Evolutionary conservation across 768 basidiomycete genomes (phyloP).

Genomic region (Austroboletus festivus): DNA sequence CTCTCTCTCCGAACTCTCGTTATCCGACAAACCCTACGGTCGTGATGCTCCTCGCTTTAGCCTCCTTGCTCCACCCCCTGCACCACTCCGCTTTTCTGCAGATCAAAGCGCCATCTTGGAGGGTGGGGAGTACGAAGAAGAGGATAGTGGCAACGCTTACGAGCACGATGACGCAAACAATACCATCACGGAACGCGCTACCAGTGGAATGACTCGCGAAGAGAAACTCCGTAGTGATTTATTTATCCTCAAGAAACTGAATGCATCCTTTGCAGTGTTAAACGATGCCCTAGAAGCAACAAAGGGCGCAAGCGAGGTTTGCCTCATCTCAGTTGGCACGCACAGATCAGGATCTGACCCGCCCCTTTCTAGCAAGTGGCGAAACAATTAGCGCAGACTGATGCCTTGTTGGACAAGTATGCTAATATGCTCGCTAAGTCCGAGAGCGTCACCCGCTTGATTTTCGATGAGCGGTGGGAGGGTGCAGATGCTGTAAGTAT

Average conservation of each 20-base stretch:
- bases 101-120: constrained; percentile 27
- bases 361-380: constrained; percentile 51
- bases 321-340: constrained; percentile 15
- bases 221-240: constrained; percentile 75
- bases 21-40: constrained; percentile 33
- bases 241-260: constrained; percentile 69
- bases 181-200: constrained; percentile 23
- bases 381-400: constrained; percentile 64
- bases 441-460: constrained; percentile 61
- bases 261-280: constrained; percentile 63
- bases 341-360: not conserved
- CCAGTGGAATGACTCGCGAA: constrained; percentile 46
- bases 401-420: constrained; percentile 74
- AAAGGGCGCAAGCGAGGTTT: constrained; percentile 68
- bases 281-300: constrained; percentile 65
- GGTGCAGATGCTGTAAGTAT: constrained; percentile 72
- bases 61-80: constrained; percentile 30
- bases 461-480: constrained; percentile 75
- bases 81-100: constrained; percentile 11
- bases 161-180: constrained; percentile 17
- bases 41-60: constrained; percentile 34
- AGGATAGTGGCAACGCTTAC: constrained; percentile 6
- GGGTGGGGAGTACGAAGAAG: constrained; percentile 21
- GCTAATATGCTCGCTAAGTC: constrained; percentile 65
- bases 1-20: constrained; percentile 55